Base-by-base conservation (phyloP, 2,329 filamentous ascomycete species). In the Sarocladium oryzae region DNA sequence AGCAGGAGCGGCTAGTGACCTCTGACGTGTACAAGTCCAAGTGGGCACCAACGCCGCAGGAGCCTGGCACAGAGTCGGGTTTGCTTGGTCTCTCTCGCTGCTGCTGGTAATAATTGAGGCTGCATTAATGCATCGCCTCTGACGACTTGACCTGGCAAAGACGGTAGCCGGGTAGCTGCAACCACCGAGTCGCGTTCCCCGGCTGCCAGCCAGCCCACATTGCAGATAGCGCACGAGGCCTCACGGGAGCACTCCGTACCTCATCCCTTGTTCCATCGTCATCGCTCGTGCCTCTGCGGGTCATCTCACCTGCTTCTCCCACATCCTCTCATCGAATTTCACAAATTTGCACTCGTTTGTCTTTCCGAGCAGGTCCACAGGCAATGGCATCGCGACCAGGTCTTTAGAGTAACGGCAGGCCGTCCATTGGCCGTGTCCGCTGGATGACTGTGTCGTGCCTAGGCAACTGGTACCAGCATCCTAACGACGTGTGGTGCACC, bases 11-110 rank as follows among this genome's bases (percentile, higher is more conserved):
- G 43, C 20, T 48, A 48, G 43, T 33, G 43, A 48, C 26, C 43
- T 48, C 43, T 48, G 43, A 48, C 43, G 43, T 48, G 43, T 48
- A 48, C 43, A 48, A 48, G 28, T 23, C 43, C 43, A 48, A 48
- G 43, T 48, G 43, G 43, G 43, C 43, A 33, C 43, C 26, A 26
- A 21, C 5, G 28, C 43, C 28, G 43, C 32, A 48, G 43, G 43
- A 32, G 43, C 43, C n/a, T 16, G 5, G 5, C 8, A 15, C 10
- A 11, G 33, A 32, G 10, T 45, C 10, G 40, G 40, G 10, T 3
- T 23, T 9, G 37, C 28, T 13, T 40, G 20, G n/a, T 40, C 16
- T 30, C 28, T 9, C 28, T 48, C 7, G 4, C 18, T 4, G 4
- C 28, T 48, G 43, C 43, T 45, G 36, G n/a, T 21, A 18, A 13